A percentile compares a stretch with the other conserved stretches of the same genome.
phyloP scores from a whole-genome alignment of 148 eudicot genomes.

The Heliosperma pusillum region DNA sequence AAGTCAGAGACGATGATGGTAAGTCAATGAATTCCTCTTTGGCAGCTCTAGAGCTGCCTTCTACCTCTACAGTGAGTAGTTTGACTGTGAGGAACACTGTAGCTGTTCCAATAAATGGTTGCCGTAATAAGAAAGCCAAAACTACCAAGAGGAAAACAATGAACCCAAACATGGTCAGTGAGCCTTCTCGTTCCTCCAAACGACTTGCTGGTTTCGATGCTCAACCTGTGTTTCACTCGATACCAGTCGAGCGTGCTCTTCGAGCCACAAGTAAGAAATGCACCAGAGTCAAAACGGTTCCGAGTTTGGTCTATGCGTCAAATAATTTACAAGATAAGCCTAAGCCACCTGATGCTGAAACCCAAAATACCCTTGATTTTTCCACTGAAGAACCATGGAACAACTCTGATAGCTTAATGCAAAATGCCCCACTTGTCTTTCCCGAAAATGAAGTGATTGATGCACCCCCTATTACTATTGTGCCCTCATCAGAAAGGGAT shows the following conservation, averaged over 20 bases:
- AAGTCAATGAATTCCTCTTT: conserved; percentile 11
- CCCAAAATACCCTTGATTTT: conserved; percentile 5
- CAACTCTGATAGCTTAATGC: not conserved
- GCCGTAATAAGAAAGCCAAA: conserved; percentile 24
- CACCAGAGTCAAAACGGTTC: conserved; percentile 8
- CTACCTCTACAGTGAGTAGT: conserved; percentile 15
- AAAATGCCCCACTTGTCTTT: conserved; percentile 19
- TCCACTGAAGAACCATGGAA: conserved; percentile 7
- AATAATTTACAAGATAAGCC: conserved; percentile 8
- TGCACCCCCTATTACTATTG: conserved; percentile 2
- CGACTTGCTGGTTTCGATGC: conserved; percentile 47
- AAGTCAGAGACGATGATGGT: conserved; percentile 14
- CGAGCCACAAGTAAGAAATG: conserved; percentile 32
- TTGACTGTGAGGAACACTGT: conserved; percentile 15
- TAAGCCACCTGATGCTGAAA: not conserved
- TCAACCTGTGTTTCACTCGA: conserved; percentile 22
- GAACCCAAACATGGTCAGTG: conserved; percentile 22
- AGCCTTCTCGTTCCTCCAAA: conserved; percentile 51
- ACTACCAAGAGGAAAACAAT: conserved; percentile 35
- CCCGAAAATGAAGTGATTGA: conserved; percentile 9
- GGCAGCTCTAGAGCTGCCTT: conserved; percentile 15
- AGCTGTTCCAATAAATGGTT: conserved; percentile 15
- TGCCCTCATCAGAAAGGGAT: conserved; percentile 1
- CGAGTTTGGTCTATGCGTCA: conserved; percentile 9
- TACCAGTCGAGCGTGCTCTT: conserved; percentile 31